Percentiles rank a stretch among this genome's conserved stretches.
Conservation (phyloP, 306 rosid species). For the Trifolium subterraneum region DNA sequence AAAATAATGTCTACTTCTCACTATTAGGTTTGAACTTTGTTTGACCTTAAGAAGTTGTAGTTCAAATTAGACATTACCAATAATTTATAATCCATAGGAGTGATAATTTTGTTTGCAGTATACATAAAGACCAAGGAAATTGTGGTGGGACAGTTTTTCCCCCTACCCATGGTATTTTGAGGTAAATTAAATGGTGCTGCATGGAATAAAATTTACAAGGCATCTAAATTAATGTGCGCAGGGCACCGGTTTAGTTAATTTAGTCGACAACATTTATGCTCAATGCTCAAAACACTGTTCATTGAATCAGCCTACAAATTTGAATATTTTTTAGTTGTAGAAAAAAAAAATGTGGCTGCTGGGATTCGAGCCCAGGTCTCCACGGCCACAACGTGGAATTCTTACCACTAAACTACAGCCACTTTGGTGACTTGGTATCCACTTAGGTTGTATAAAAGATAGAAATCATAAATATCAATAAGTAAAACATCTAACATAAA, state of each 20-base stretch:
- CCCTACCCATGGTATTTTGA: neutral
- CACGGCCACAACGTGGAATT: conserved; percentile 16
- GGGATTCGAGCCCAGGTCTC: conserved; percentile 18
- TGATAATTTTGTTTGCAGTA: neutral
- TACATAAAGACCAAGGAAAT: neutral
- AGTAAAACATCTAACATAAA: neutral
- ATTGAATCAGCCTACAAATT: neutral
- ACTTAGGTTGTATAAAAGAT: neutral
- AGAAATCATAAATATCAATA: neutral
- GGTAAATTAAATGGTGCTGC: neutral
- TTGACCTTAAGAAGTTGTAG: neutral
- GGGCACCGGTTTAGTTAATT: neutral
- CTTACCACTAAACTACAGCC: conserved; percentile 18
- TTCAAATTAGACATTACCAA: neutral
- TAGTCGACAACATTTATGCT: neutral
- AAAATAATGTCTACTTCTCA: conserved; percentile 1
- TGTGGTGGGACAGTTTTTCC: neutral
- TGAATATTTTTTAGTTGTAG: neutral
- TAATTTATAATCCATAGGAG: neutral
- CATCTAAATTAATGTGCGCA: neutral
- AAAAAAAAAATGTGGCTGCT: conserved; percentile 2
- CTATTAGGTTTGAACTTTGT: too few relatives aligned
- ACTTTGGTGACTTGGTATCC: neutral
- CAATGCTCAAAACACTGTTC: neutral
- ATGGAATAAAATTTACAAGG: neutral